Evolutionary conservation across 768 basidiomycete species (phyloP), one percentile per base, ranked within the genome.

Genomic region (Rossbeevera mucosa): DNA sequence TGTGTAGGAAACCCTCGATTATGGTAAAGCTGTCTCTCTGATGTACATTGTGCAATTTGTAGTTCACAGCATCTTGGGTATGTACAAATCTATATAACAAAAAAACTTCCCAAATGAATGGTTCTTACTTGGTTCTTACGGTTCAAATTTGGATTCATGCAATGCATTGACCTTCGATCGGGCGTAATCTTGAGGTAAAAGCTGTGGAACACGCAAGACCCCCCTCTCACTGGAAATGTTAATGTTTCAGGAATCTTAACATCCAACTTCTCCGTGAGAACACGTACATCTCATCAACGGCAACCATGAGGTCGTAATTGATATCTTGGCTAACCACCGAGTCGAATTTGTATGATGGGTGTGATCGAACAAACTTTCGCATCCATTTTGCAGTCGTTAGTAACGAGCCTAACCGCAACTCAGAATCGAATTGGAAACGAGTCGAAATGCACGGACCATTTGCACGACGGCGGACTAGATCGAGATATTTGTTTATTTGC

Each of bases 321-420:
- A 98, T 92, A 70, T 88, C 85, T 62, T 91, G 80, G 47, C 78
- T 87, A 18, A 99, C 91, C 47, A 88, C 86, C n/a, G 93, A 95
- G 71, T 99, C 93, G 46, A 82, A 79, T 68, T 88, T 86, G 74
- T 99, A 99, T n/a, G 74, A 79, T 7, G 94, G 91, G 68, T 99
- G 96, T 2, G 84, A 79, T 22, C 84, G 82, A 40, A 99, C 88
- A 71, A 97, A 98, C 44, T 88, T 79, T 30, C 96, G 81, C 51
- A 96, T 94, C 93, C 93, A 99, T 4, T 84, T 82, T 11, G 96
- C 96, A 7, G 91, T 82, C 0, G 96, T 97, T 65, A 82, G 67
- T 22, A 97, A 74, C 6, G 85, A 76, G 20, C 92, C 93, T 93
- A 51, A 48, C n/a, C 47, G 47, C 13, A 28, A 7, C 29, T 48